These are phyloP conservation scores for Aspergillus baeticus DNA, from an alignment of 495 filamentous ascomycete species.

Conservation along the genomic window DNA sequence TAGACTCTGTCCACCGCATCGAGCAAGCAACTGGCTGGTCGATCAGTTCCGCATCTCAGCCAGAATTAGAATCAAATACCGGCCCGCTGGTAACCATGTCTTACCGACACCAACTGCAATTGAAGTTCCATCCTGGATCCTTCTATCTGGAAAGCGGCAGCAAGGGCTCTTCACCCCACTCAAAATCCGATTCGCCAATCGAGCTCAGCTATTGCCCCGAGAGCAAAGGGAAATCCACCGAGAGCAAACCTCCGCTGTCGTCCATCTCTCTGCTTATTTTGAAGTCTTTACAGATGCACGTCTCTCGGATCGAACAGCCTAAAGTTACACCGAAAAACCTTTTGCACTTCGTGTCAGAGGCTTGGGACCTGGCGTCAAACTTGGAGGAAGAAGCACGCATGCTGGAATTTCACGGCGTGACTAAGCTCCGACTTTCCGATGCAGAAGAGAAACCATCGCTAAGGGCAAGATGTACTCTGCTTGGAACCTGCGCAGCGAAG, in stretches of 20 bases:
- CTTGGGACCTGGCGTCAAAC: constrained; percentile 39
- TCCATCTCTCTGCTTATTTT: constrained; percentile 38
- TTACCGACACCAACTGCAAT: constrained; percentile 74
- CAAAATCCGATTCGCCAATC: constrained; percentile 25
- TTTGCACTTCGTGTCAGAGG: constrained; percentile 38
- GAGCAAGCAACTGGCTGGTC: constrained; percentile 76
- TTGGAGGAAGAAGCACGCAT: constrained; percentile 48
- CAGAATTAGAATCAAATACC: constrained; percentile 23
- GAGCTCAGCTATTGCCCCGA: constrained; percentile 26
- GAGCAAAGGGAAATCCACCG: constrained; percentile 15
- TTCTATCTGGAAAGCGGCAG: constrained; percentile 40
- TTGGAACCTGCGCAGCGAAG: constrained; percentile 24
- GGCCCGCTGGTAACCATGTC: constrained; percentile 68
- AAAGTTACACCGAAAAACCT: constrained; percentile 34
- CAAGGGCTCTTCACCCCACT: constrained; percentile 4
- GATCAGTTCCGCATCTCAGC: constrained; percentile 60
- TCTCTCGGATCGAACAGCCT: constrained; percentile 33
- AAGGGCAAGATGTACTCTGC: constrained; percentile 41
- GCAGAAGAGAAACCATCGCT: constrained; percentile 31
- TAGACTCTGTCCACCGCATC: constrained; percentile 65
- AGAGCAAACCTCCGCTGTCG: constrained; percentile 19
- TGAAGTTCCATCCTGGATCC: constrained; percentile 68
- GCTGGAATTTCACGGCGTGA: constrained; percentile 48
- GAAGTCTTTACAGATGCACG: constrained; percentile 34
- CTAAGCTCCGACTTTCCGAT: constrained; percentile 37